phyloP scores from a whole-genome alignment of 2,329 filamentous ascomycete genomes.

The Clarireedia homoeocarpa region DNA sequence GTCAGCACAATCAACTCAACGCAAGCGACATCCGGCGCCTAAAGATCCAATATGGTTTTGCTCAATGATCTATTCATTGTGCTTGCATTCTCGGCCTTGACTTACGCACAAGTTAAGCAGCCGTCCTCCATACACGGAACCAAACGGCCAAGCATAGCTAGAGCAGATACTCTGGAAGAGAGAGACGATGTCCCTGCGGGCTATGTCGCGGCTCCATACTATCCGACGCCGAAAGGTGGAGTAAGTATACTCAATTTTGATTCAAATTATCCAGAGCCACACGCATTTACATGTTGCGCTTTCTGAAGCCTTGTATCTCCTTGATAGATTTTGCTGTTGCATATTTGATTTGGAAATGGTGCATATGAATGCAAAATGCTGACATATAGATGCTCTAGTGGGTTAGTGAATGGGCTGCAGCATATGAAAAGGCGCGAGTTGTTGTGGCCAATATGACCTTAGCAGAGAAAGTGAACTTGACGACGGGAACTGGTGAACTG shows the following conservation, averaged over 20 bases:
- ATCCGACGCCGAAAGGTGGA: conserved; percentile 47
- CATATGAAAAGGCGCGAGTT: conserved; percentile 60
- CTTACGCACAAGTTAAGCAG: background rate
- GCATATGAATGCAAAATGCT: too few relatives aligned
- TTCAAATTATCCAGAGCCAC: too few relatives aligned
- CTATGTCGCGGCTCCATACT: conserved; percentile 25
- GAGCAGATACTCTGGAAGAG: background rate
- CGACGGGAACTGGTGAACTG: conserved; percentile 59
- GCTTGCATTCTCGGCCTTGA: conserved; percentile 1
- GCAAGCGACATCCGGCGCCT: too few relatives aligned
- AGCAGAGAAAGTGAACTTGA: conserved; percentile 74
- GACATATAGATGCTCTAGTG: conserved; percentile 8
- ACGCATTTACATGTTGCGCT: too few relatives aligned
- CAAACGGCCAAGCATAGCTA: background rate
- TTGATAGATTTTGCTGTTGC: too few relatives aligned
- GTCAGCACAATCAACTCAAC: too few relatives aligned
- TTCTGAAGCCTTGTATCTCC: too few relatives aligned
- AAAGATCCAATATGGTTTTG: background rate
- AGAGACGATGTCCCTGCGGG: conserved; percentile 16
- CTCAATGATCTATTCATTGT: conserved; percentile 1
- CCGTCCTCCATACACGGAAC: conserved; percentile 1
- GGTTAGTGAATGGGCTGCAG: conserved; percentile 48
- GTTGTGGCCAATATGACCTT: conserved; percentile 70
- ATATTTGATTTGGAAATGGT: too few relatives aligned
- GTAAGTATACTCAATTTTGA: too few relatives aligned